Evolutionary conservation across 1,139 yeast species (phyloP).

Genomic region (Magnusiomyces sp.): DNA sequence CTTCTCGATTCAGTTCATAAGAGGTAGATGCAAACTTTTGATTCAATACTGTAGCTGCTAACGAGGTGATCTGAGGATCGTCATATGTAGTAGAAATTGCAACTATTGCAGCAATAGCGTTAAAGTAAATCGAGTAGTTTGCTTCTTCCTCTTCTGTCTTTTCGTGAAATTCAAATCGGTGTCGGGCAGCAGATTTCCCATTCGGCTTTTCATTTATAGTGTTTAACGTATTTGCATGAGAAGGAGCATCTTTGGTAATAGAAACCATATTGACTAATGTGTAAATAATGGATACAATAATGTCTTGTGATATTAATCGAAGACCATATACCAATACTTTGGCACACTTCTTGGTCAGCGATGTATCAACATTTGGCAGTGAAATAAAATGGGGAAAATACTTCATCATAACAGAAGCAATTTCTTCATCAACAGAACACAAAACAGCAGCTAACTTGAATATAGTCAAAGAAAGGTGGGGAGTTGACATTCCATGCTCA

Average conservation of each 20-base stretch:
- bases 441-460: conserved; percentile 50
- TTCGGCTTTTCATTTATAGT: conserved; percentile 17
- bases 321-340: conserved; percentile 38
- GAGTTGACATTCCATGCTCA: conserved; percentile 25
- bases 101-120: conserved; percentile 65
- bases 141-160: background rate
- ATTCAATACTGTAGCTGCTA: conserved; percentile 72
- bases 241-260: conserved; percentile 39
- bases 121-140: conserved; percentile 15
- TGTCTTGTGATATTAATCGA: conserved; percentile 55
- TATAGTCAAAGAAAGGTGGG: conserved; percentile 39
- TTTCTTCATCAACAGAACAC: conserved; percentile 36
- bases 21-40: conserved; percentile 59
- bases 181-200: conserved; percentile 2
- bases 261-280: conserved; percentile 69
- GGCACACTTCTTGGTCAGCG: conserved; percentile 30
- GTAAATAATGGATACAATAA: conserved; percentile 79
- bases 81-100: conserved; percentile 61
- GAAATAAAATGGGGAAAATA: conserved; percentile 35
- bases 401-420: conserved; percentile 27
- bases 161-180: background rate
- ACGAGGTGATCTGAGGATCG: conserved; percentile 68
- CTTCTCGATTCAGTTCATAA: conserved; percentile 32
- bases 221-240: conserved; percentile 25
- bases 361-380: conserved; percentile 31